Conservation (phyloP, 2,329 filamentous ascomycete species). For the Ceratocystiopsis sp. region DNA sequence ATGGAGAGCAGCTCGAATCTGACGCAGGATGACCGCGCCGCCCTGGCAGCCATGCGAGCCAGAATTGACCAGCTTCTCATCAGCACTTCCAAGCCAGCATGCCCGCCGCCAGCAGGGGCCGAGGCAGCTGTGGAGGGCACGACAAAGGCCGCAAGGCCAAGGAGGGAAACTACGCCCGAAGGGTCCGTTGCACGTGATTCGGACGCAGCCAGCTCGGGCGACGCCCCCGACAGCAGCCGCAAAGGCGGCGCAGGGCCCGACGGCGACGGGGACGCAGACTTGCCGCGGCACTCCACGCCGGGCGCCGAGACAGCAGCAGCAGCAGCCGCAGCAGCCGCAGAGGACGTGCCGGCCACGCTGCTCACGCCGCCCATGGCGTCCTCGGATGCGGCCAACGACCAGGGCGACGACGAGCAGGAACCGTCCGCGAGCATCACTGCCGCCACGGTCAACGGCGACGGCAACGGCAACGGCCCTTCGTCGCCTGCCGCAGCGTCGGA, state of each 20-base stretch:
- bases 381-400: not conserved
- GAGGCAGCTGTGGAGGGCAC: too few relatives aligned
- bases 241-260: too few relatives aligned
- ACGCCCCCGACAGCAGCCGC: too few relatives aligned
- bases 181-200: too few relatives aligned
- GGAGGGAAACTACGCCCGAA: too few relatives aligned
- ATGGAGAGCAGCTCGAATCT: slow-evolving; percentile 22
- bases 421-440: not conserved
- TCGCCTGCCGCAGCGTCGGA: not conserved
- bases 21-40: slow-evolving; percentile 22
- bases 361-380: not conserved
- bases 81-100: not conserved
- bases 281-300: too few relatives aligned
- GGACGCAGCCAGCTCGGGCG: too few relatives aligned
- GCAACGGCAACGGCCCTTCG: too few relatives aligned
- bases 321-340: too few relatives aligned
- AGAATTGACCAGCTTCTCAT: slow-evolving; percentile 18
- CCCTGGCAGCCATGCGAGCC: slow-evolving; percentile 28
- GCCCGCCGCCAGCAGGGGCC: not conserved
- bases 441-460: not conserved
- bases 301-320: too few relatives aligned
- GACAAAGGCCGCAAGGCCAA: too few relatives aligned
- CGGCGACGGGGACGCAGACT: too few relatives aligned
- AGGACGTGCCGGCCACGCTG: not conserved
- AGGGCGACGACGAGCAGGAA: not conserved